Evolutionary conservation across 2,329 filamentous ascomycete species (phyloP).

Genomic region (Monosporascus sp.): DNA sequence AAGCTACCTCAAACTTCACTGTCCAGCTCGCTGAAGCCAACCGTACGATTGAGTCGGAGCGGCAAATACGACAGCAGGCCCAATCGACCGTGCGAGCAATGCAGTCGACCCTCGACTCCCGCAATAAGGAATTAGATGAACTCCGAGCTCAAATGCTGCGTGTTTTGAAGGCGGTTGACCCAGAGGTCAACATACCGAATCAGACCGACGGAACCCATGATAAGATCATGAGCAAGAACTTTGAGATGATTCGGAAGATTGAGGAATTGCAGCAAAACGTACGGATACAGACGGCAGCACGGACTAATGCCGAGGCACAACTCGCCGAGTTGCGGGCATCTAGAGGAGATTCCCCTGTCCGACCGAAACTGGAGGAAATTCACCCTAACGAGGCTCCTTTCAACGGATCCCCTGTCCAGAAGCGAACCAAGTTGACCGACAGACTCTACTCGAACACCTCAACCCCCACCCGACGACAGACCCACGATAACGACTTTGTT

Average conservation of each 20-base stretch:
- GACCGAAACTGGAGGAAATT: conserved; percentile 81
- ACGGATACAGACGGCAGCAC: conserved; percentile 75
- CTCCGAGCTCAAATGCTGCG: conserved; percentile 74
- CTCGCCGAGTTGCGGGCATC: conserved; percentile 71
- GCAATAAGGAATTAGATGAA: conserved; percentile 76
- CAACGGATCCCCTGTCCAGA: conserved; percentile 69
- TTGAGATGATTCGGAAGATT: conserved; percentile 80
- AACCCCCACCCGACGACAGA: conserved; percentile 70
- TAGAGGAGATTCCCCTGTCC: conserved; percentile 65
- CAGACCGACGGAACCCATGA: conserved; percentile 55
- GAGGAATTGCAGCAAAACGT: conserved; percentile 87
- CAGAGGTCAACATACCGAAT: conserved; percentile 61
- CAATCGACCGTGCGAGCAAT: conserved; percentile 80
- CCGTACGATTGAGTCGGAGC: conserved; percentile 83
- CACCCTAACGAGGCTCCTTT: conserved; percentile 74
- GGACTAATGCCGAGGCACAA: conserved; percentile 77
- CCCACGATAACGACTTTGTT: conserved; percentile 56
- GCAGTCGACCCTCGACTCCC: conserved; percentile 71
- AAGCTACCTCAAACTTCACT: conserved; percentile 72
- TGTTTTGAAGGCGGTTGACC: conserved; percentile 83
- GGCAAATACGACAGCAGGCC: conserved; percentile 77
- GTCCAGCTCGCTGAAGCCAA: conserved; percentile 86
- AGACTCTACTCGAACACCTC: conserved; percentile 67
- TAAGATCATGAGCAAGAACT: conserved; percentile 67
- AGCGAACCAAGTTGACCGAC: conserved; percentile 48